These are phyloP conservation scores for Mycena epipterygia DNA, from an alignment of 768 basidiomycete species.

Conservation along the genomic window DNA sequence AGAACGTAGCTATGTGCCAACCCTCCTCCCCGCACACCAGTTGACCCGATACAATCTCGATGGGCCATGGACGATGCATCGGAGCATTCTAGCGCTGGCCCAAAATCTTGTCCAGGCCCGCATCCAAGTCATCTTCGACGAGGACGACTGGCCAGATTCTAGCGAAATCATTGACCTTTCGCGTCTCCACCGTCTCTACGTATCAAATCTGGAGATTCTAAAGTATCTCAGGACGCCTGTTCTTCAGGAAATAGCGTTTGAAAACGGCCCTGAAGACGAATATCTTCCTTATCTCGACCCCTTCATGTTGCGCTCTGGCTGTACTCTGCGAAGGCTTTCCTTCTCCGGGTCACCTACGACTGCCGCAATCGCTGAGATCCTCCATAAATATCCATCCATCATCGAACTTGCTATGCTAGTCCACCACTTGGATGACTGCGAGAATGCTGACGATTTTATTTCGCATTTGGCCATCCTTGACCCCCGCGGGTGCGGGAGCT, in stretches of 20 bases:
- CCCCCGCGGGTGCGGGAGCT: too few relatives aligned
- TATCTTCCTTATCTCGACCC: too few relatives aligned
- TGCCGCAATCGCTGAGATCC: too few relatives aligned
- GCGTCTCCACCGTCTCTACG: constrained; percentile 3
- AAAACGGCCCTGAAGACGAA: too few relatives aligned
- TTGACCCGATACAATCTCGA: constrained; percentile 10
- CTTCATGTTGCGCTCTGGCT: too few relatives aligned
- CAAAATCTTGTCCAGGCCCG: constrained; percentile 8
- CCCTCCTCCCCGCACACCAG: neutral
- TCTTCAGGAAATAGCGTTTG: neutral
- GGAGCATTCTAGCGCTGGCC: neutral
- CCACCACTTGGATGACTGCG: too few relatives aligned
- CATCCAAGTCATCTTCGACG: neutral
- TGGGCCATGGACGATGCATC: neutral
- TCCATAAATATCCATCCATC: too few relatives aligned
- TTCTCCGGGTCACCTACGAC: too few relatives aligned
- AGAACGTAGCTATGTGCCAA: neutral
- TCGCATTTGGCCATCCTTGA: too few relatives aligned
- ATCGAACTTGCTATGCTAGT: too few relatives aligned
- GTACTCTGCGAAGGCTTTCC: too few relatives aligned
- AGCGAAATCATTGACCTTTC: neutral
- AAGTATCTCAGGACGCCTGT: neutral
- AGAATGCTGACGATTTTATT: too few relatives aligned
- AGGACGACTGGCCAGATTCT: neutral
- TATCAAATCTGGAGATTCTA: neutral